These are phyloP conservation scores for Volvox carteri DNA, from an alignment of 163 green algal genomes.

Conservation along the genomic window DNA sequence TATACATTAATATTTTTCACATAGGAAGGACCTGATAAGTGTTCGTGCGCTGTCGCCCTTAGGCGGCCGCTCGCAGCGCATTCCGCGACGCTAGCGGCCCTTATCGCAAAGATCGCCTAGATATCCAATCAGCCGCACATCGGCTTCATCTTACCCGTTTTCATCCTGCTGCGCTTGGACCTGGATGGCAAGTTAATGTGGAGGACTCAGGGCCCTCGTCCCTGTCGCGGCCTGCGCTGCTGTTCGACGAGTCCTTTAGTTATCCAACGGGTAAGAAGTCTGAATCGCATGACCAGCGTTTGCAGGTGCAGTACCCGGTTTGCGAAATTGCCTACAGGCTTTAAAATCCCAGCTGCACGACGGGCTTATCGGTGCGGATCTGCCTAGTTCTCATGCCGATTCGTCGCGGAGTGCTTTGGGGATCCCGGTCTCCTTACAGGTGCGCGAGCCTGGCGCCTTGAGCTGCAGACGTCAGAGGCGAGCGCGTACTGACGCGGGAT, in stretches of 20 bases:
- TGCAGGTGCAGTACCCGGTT: neutral
- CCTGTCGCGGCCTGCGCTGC: constrained; percentile 38
- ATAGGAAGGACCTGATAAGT: neutral
- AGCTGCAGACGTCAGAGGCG: too few relatives aligned
- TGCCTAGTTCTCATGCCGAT: constrained; percentile 23
- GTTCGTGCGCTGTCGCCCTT: neutral
- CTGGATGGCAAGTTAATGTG: constrained; percentile 50
- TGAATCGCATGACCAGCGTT: neutral
- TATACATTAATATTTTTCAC: neutral
- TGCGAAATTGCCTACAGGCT: neutral
- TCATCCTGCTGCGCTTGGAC: constrained; percentile 7
- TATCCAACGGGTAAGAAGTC: constrained; percentile 8
- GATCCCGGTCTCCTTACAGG: constrained; percentile 38
- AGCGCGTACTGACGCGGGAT: too few relatives aligned
- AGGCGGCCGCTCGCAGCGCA: constrained; percentile 21
- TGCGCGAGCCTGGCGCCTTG: neutral
- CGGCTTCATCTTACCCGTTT: neutral
- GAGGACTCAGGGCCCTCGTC: constrained; percentile 15
- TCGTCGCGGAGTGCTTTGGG: neutral
- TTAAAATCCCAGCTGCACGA: constrained; percentile 42
- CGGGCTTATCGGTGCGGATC: constrained; percentile 6
- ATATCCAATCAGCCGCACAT: neutral
- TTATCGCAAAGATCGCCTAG: neutral
- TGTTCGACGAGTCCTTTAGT: constrained; percentile 7
- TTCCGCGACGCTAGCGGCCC: neutral